Evolutionary conservation across 139 green algal species (phyloP).

Genomic region (Marvania coccoides): DNA sequence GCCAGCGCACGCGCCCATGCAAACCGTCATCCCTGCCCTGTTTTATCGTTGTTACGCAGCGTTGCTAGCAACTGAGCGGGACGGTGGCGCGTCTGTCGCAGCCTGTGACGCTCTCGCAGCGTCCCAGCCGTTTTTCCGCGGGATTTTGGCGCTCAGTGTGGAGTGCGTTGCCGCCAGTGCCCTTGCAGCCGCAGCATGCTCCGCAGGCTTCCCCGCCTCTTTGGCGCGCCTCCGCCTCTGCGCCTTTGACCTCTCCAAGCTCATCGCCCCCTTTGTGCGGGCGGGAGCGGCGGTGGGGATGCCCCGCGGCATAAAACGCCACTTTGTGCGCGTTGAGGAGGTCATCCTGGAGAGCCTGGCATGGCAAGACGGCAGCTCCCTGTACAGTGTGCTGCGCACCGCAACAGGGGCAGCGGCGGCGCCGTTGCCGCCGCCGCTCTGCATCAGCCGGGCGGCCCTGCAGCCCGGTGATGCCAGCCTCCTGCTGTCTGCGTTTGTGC

Average conservation of each 20-base stretch:
- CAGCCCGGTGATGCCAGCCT: neutral
- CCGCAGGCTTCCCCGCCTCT: constrained; percentile 33
- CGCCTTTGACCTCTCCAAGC: constrained; percentile 73
- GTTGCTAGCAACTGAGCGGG: too few species aligned
- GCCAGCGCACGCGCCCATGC: too few species aligned
- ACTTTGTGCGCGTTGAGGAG: constrained; percentile 69
- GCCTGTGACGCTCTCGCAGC: constrained; percentile 23
- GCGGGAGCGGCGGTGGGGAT: constrained; percentile 5
- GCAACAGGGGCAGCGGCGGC: neutral
- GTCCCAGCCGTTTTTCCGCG: constrained; percentile 41
- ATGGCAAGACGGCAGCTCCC: constrained; percentile 51
- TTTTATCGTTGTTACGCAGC: too few species aligned
- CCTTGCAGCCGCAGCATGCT: neutral
- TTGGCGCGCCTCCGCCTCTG: constrained; percentile 47
- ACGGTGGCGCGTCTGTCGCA: neutral
- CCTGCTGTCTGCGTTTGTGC: constrained; percentile 1
- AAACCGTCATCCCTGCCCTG: too few species aligned
- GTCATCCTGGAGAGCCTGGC: constrained; percentile 59
- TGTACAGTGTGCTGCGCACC: constrained; percentile 45
- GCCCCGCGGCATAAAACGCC: constrained; percentile 53
- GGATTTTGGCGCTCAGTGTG: constrained; percentile 46
- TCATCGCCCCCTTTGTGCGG: constrained; percentile 56
- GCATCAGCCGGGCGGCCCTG: neutral
- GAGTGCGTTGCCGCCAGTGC: constrained; percentile 44
- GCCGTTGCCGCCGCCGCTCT: constrained; percentile 1